phyloP scores from a whole-genome alignment of 352 stramenopile genomes.

The Saprolegnia diclina region DNA sequence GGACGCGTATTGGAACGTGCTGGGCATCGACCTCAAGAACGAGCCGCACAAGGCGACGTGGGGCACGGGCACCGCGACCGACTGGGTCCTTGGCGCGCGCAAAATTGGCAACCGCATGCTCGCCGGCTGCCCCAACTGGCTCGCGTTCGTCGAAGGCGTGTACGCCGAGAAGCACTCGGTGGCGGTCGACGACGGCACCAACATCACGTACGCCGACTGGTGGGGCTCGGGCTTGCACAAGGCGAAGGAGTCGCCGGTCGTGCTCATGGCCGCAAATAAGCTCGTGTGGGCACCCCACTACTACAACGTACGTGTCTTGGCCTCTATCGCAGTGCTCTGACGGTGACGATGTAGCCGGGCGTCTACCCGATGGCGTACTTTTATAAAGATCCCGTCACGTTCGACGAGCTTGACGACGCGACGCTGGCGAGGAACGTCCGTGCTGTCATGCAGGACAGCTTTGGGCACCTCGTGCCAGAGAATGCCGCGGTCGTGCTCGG shows the following conservation, averaged over 20 bases:
- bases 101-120: constrained; percentile 79
- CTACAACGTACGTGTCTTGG: constrained; percentile 65
- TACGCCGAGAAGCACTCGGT: constrained; percentile 38
- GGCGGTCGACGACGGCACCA: constrained; percentile 39
- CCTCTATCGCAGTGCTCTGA: too few relatives aligned
- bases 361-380: constrained; percentile 70
- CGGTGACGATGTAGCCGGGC: constrained; percentile 36
- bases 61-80: constrained; percentile 54
- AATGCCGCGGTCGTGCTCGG: constrained; percentile 54
- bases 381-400: constrained; percentile 49
- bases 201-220: constrained; percentile 74
- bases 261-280: constrained; percentile 62
- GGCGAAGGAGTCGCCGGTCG: constrained; percentile 38
- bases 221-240: constrained; percentile 70
- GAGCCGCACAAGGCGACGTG: constrained; percentile 60
- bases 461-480: constrained; percentile 57
- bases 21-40: constrained; percentile 79
- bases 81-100: constrained; percentile 58
- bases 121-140: constrained; percentile 59
- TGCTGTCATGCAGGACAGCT: constrained; percentile 71
- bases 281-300: constrained; percentile 78
- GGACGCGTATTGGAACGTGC: constrained; percentile 71
- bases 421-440: constrained; percentile 41
- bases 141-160: constrained; percentile 75
- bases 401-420: constrained; percentile 56